A percentile compares a stretch with the other conserved stretches of the same genome.
These are phyloP conservation scores for Microcyclosporella mali DNA, from an alignment of 2,329 filamentous ascomycete genomes.

Conservation along the genomic window DNA sequence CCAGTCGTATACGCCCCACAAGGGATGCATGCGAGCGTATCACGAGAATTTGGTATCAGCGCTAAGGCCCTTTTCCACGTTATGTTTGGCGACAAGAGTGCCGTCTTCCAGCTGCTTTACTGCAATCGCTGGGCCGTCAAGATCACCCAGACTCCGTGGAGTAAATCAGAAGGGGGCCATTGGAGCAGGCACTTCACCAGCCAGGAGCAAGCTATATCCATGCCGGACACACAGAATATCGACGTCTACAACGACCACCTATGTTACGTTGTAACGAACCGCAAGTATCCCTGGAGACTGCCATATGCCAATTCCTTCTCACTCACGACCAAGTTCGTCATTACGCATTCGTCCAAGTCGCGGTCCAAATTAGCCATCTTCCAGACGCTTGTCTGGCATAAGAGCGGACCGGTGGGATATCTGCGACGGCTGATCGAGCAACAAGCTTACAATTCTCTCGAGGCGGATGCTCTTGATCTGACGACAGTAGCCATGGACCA, in stretches of 20 bases:
- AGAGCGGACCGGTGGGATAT: slow-evolving; percentile 32
- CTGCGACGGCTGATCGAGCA: slow-evolving; percentile 52
- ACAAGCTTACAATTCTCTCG: slow-evolving; percentile 68
- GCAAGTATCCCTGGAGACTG: slow-evolving; percentile 70
- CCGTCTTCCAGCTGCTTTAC: slow-evolving; percentile 86
- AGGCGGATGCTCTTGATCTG: slow-evolving; percentile 66
- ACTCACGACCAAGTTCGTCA: slow-evolving; percentile 82
- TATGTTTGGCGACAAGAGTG: slow-evolving; percentile 91
- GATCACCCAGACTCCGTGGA: slow-evolving; percentile 84
- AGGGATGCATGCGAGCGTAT: slow-evolving; percentile 69
- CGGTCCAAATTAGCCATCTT: slow-evolving; percentile 88
- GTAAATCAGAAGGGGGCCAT: slow-evolving; percentile 53
- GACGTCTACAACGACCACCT: slow-evolving; percentile 57
- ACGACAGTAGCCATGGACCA: slow-evolving; percentile 72
- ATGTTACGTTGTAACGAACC: slow-evolving; percentile 61
- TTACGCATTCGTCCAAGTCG: slow-evolving; percentile 87
- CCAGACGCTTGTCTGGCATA: slow-evolving; percentile 80
- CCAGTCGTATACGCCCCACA: slow-evolving; percentile 79
- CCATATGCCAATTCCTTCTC: slow-evolving; percentile 74
- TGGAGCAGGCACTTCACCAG: slow-evolving; percentile 60
- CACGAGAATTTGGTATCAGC: slow-evolving; percentile 81
- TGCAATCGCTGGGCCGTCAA: slow-evolving; percentile 70
- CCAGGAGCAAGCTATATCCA: slow-evolving; percentile 28
- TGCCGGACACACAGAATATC: slow-evolving; percentile 79
- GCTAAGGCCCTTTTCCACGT: slow-evolving; percentile 94